Conservation (phyloP, 768 basidiomycete genomes). For the Pleurotus ostreatus region DNA sequence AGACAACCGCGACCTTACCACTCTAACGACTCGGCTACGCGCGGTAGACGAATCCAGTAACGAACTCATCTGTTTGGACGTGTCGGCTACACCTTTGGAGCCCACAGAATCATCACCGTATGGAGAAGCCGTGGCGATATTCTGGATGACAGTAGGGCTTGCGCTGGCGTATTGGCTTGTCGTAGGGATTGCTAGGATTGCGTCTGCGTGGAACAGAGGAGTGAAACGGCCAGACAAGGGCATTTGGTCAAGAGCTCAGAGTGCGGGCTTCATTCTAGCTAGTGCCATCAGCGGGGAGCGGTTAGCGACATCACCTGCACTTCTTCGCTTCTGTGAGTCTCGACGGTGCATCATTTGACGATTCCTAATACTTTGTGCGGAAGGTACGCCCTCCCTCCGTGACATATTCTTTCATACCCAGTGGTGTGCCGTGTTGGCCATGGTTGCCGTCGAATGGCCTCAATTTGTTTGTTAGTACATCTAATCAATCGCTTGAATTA, state of each 20-base stretch:
- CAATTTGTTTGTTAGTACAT: constrained; percentile 73
- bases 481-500: not conserved
- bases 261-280: constrained; percentile 83
- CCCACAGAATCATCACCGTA: constrained; percentile 58
- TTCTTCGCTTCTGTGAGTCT: constrained; percentile 82
- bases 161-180: constrained; percentile 79
- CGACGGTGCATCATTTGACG: constrained; percentile 2
- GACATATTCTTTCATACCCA: constrained; percentile 94
- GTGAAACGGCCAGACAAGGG: constrained; percentile 54
- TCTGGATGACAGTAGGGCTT: constrained; percentile 72
- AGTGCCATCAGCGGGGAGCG: constrained; percentile 93
- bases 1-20: constrained; percentile 68
- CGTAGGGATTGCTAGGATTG: constrained; percentile 75
- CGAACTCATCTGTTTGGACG: constrained; percentile 79
- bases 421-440: constrained; percentile 83
- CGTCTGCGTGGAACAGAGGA: constrained; percentile 83
- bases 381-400: constrained; percentile 88
- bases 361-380: not conserved
- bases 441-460: constrained; percentile 97
- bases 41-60: constrained; percentile 84
- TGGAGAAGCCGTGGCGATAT: constrained; percentile 61
- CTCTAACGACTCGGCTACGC: constrained; percentile 78
- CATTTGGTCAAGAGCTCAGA: constrained; percentile 70
- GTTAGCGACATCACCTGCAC: constrained; percentile 76
- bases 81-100: constrained; percentile 72